Evolutionary conservation across 2,329 filamentous ascomycete species (phyloP), one percentile per base, ranked within the genome.

Genomic region (Talaromyces sp.): DNA sequence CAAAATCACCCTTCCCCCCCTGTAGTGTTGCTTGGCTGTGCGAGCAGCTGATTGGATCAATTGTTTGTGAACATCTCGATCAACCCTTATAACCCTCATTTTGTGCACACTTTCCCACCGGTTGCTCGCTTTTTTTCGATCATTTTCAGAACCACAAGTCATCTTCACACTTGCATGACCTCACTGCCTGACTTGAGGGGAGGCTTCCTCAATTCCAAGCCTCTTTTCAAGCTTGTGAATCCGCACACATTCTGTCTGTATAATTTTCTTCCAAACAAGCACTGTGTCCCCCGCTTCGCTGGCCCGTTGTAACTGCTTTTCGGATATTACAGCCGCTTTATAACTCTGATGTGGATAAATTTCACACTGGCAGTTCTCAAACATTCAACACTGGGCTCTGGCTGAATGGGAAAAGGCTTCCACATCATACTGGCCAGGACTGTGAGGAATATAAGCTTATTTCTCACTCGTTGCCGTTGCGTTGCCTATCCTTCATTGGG

Each of bases 21-120:
- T 45, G 61, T 38, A 58, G 43, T 63, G 36, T 22, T 63, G 38
- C 38, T 63, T 56, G 53, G 38, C 51, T 58, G 34, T 56, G 29
- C 51, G 25, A 56, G 43, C 31, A 63, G 49, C 27, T 58, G 49
- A 63, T 63, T 63, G 61, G 61, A 58, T 13, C 36, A 63, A 36
- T 31, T 36, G 54, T 47, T 36, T 31, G 34, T 11, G 47, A 54
- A 25, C 61, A 63, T 63, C 45, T 45, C 17, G 38, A 63, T 27
- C 27, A 63, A 58, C 49, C 61, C 36, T 56, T 31, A 36, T 31
- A 63, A 56, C 49, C 25, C 49, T 54, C 49, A 56, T 15, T 47
- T 56, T 58, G 15, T 63, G 49, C 49, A 56, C 49, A 31, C 22
- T 47, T 34, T 54, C 31, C 27, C 25, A 8, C 13, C 40, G n/a